Evolutionary conservation across 257 asterid species (phyloP), one percentile per base, ranked within the genome.

Genomic region (Solanum acaule): DNA sequence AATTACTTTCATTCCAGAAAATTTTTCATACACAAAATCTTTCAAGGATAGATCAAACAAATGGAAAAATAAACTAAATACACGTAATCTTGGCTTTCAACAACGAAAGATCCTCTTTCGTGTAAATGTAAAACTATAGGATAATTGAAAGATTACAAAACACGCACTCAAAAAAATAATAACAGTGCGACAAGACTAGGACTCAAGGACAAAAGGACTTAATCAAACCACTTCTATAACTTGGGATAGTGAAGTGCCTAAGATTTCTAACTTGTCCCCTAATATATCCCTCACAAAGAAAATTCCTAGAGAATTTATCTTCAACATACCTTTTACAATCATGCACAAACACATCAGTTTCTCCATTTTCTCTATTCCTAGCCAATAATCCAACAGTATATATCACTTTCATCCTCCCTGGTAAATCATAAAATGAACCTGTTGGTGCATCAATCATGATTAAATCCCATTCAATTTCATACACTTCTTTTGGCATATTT

Each of bases 401-500:
- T 22, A 92, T 90, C 8, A 68, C 90, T 18, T 84, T 90, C 93
- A 90, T 90, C 59, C 91, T 90, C 10, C 93, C 93, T 0, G 92
- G 92, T 23, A 25, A 23, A 2, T 72, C 22, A 25, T 71, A 29
- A 4, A 0, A 27, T 25, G 42, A 67, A 22, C 90, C 92, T 6
- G 82, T 87, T 3, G 93, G 93, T 6, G 93, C 94, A 25, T 92
- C 94, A 84, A 92, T 91, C 94, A 92, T 90, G 1, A 92, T 87
- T 87, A 90, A 33, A 25, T 92, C 94, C 92, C 93, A 92, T 33
- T 88, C 90, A 11, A 59, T 86, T 13, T 92, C 94, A 22, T 92
- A 90, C 3, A 89, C 89, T 42, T 73, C 86, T 4, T 40, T 87
- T 9, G 94, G 94, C n/a, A 92, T 56, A 20, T 82, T 71, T 85